phyloP scores from a whole-genome alignment of 2,329 filamentous ascomycete genomes.

The Stagonosporopsis chrysanthemi region DNA sequence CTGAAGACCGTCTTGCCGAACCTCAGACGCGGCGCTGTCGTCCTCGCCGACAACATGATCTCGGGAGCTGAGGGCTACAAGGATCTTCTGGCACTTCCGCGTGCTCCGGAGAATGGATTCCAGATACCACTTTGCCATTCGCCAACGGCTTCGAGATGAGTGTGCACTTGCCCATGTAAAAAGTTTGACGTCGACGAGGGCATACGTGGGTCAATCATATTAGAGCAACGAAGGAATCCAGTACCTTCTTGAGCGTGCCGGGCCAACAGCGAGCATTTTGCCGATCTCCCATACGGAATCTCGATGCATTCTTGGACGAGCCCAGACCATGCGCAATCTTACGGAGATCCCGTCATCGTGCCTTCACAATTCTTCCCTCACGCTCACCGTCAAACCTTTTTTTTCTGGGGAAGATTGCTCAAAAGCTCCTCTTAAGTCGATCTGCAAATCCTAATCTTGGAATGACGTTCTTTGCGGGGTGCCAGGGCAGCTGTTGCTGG shows the following conservation, averaged over 20 bases:
- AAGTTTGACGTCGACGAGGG: not conserved
- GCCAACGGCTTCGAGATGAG: conserved; percentile 58
- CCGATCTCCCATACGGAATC: not conserved
- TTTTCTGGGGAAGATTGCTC: not conserved
- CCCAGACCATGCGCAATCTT: conserved; percentile 8
- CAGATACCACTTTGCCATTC: conserved; percentile 59
- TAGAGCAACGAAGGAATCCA: not conserved
- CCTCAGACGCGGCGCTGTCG: conserved; percentile 57
- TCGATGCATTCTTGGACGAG: conserved; percentile 7
- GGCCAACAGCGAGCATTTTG: not conserved
- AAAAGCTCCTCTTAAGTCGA: not conserved
- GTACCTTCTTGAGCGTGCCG: not conserved
- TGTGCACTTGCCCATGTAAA: conserved; percentile 19
- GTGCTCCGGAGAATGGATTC: conserved; percentile 58
- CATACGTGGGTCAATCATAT: not conserved
- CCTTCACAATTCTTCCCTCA: not conserved
- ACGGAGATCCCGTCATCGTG: not conserved
- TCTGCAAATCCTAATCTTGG: not conserved
- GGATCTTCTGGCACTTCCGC: conserved; percentile 59
- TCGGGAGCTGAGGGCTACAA: conserved; percentile 52
- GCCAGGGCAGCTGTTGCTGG: conserved; percentile 9
- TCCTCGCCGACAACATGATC: conserved; percentile 61
- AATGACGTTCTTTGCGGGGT: conserved; percentile 14
- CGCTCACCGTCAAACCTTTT: not conserved
- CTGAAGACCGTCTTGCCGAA: conserved; percentile 57